Evolutionary conservation across 2,329 filamentous ascomycete species (phyloP).

Genomic region (Hysterium pulicare): DNA sequence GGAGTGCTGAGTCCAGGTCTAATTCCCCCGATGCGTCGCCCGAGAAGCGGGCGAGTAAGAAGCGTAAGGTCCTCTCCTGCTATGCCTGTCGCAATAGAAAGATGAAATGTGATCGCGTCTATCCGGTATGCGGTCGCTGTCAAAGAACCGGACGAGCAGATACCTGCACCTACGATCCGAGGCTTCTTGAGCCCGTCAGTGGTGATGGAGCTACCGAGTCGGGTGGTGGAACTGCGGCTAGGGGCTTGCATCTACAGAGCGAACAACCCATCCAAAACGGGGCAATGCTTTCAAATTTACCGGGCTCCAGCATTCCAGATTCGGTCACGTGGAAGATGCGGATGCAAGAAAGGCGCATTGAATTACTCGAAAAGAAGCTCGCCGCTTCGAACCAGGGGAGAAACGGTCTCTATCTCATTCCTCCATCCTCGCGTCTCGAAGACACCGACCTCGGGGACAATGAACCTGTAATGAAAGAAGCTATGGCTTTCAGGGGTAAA

Average conservation of each 20-base stretch:
- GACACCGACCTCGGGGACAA: constrained; percentile 8
- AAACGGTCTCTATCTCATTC: constrained; percentile 6
- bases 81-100: constrained; percentile 47
- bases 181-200: constrained; percentile 32
- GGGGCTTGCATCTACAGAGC: constrained; percentile 4
- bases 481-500: constrained; percentile 42
- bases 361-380: constrained; percentile 28
- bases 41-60: constrained; percentile 41
- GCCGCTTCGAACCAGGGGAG: constrained; percentile 17
- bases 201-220: constrained; percentile 22
- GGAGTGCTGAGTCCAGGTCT: constrained; percentile 29
- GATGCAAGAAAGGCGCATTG: constrained; percentile 29
- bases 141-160: constrained; percentile 42
- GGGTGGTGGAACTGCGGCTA: constrained; percentile 7
- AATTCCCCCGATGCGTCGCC: constrained; percentile 25
- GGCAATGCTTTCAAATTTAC: constrained; percentile 1
- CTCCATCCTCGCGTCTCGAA: constrained; percentile 14
- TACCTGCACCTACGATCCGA: constrained; percentile 41
- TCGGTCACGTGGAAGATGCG: constrained; percentile 25
- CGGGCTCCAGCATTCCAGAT: constrained; percentile 9
- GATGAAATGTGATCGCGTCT: constrained; percentile 46
- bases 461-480: constrained; percentile 27
- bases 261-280: constrained; percentile 3
- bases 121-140: constrained; percentile 45
- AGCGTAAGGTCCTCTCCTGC: constrained; percentile 47